phyloP scores from a whole-genome alignment of 2,329 filamentous ascomycete genomes.

The Fusarium brachygibbosum region DNA sequence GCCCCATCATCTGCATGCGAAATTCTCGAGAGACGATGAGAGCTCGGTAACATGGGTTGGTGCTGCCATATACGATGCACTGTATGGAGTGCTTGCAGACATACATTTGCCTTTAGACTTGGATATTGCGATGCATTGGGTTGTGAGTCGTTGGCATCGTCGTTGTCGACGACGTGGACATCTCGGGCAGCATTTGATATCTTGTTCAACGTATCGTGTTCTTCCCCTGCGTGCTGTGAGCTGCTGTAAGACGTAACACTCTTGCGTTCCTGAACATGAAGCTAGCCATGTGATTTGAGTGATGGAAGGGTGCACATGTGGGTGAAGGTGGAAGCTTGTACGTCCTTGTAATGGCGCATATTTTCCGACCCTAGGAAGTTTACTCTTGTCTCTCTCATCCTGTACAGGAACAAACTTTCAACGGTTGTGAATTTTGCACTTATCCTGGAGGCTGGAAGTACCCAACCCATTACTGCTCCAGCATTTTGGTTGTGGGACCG shows the following conservation, averaged over 20 bases:
- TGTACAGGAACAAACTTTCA: slow-evolving; percentile 35
- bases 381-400: slow-evolving; percentile 35
- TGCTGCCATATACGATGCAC: slow-evolving; percentile 13
- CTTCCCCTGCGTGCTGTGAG: slow-evolving; percentile 35
- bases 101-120: slow-evolving; percentile 10
- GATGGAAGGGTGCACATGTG: slow-evolving; percentile 21
- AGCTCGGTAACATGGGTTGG: slow-evolving; percentile 14
- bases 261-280: slow-evolving; percentile 26
- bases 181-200: slow-evolving; percentile 27
- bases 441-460: slow-evolving; percentile 23
- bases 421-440: slow-evolving; percentile 30
- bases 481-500: slow-evolving; percentile 42
- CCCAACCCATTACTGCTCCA: slow-evolving; percentile 25
- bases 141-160: slow-evolving; percentile 32
- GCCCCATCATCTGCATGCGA: slow-evolving; percentile 36
- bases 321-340: slow-evolving; percentile 20
- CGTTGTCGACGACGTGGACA: slow-evolving; percentile 33
- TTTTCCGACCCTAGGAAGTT: slow-evolving; percentile 35
- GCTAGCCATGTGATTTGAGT: slow-evolving; percentile 40
- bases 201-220: slow-evolving; percentile 30
- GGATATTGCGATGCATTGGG: slow-evolving; percentile 23
- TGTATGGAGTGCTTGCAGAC: slow-evolving; percentile 30
- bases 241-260: slow-evolving; percentile 33
- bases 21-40: slow-evolving; percentile 20
- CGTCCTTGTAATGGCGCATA: slow-evolving; percentile 15